These are phyloP conservation scores for Hypocreales sp. DNA, from an alignment of 2,329 filamentous ascomycete genomes.

Conservation along the genomic window DNA sequence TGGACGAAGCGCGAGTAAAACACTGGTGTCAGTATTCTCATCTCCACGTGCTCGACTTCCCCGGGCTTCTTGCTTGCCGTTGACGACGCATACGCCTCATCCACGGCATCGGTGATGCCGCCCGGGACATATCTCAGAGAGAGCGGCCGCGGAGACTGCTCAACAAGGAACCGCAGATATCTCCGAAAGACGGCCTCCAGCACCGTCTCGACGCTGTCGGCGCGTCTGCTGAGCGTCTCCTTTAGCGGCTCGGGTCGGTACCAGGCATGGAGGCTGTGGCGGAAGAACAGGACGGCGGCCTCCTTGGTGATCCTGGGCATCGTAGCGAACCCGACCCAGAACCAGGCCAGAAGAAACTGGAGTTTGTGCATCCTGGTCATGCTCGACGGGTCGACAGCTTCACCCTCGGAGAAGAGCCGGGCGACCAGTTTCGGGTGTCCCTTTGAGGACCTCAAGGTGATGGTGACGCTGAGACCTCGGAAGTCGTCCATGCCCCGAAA, in stretches of 20 bases:
- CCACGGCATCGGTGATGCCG: conserved; percentile 22
- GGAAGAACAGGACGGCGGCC: conserved; percentile 40
- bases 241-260: conserved; percentile 46
- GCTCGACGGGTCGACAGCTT: conserved; percentile 30
- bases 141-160: conserved; percentile 25
- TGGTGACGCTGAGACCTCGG: conserved; percentile 37
- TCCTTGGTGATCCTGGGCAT: conserved; percentile 50
- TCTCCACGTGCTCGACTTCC: conserved; percentile 25
- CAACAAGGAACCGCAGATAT: conserved; percentile 34
- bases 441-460: conserved; percentile 46
- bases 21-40: conserved; percentile 44
- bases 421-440: conserved; percentile 45
- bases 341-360: conserved; percentile 39
- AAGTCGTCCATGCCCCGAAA: conserved; percentile 21
- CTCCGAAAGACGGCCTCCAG: conserved; percentile 30
- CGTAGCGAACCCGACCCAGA: conserved; percentile 52
- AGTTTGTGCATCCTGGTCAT: conserved; percentile 27
- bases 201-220: conserved; percentile 30
- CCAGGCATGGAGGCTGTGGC: conserved; percentile 44
- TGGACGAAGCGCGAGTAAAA: conserved; percentile 54
- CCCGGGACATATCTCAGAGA: conserved; percentile 37
- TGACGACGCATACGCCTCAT: conserved; percentile 22
- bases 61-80: conserved; percentile 6
- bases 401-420: conserved; percentile 36
- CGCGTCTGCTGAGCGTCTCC: conserved; percentile 36